Base-by-base conservation (phyloP, 768 basidiomycete species). In the Naganishia antarctica region DNA sequence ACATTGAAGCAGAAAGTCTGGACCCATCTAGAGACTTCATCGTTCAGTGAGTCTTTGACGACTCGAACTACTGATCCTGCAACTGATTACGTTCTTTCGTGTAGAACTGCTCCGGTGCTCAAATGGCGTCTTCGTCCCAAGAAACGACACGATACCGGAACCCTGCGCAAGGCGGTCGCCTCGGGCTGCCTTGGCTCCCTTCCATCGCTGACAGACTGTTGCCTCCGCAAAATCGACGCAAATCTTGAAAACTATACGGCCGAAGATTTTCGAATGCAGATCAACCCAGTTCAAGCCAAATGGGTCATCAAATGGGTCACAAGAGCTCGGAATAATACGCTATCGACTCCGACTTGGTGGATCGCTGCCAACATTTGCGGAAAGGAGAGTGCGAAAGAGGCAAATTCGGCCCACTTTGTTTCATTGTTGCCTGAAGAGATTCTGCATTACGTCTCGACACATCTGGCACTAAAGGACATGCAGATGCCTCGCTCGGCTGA, bases 381-480 rank as follows among this genome's bases (percentile, higher is more conserved):
- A 26, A 57, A 57, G 37, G 53, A 40, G n/a, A 40, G 37, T n/a
- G 53, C 37, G 28, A 34, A 53, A 28, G 51, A 53, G 21, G 51
- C 51, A 34, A 34, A 57, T 41, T 57, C 37, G n/a, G 53, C 53
- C 18, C 37, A 57, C 37, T 57, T 57, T 21, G 53, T 57, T 37
- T 41, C 53, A 2, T 13, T 57, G 1, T 25, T 41, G 18, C 53
- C 53, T 40, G 23, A 34, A 8, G 53, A 57, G 53, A 57, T 57
- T 16, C 37, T 57, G 18, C 53, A 57, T 40, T 34, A 57, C 23
- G 23, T 57, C n/a, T 57, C 53, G 2, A 40, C 34, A 9, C 23
- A 57, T 26, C 53, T 57, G 12, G 53, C 53, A 9, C 15, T 57
- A 12, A 2, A 21, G 23, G 53, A 57, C 13, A 57, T 57, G 53